A percentile compares a stretch with the other conserved stretches of the same genome.
phyloP scores from a whole-genome alignment of 108 stramenopile genomes.

The Cyclotella sp. region DNA sequence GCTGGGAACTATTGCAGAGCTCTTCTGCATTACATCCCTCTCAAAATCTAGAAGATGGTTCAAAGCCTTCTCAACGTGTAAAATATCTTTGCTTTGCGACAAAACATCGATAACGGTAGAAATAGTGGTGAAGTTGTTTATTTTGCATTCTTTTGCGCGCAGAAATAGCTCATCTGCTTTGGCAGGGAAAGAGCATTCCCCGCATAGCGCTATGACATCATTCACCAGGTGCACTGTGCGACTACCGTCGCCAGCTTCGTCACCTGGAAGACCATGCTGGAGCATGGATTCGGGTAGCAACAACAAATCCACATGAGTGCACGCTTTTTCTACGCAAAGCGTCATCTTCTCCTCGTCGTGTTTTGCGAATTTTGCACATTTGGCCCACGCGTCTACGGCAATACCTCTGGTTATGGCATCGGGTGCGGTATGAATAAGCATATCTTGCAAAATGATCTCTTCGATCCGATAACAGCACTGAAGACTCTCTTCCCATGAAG shows the following conservation, averaged over 20 bases:
- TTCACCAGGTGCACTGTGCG: conserved; percentile 14
- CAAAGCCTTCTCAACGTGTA: conserved; percentile 32
- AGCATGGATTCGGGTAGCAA: conserved; percentile 12
- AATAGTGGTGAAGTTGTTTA: conserved; percentile 25
- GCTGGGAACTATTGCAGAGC: conserved; percentile 14
- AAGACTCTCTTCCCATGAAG: conserved; percentile 36
- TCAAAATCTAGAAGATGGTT: conserved; percentile 45
- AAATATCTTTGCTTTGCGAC: conserved; percentile 25
- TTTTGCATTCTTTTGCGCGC: conserved; percentile 31
- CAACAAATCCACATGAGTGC: conserved; percentile 21
- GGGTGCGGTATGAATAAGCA: not conserved
- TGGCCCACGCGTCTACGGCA: conserved; percentile 29
- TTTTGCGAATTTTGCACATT: conserved; percentile 16
- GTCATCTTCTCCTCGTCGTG: not conserved
- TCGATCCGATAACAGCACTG: conserved; percentile 45
- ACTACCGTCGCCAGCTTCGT: not conserved
- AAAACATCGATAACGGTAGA: conserved; percentile 28
- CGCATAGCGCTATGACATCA: conserved; percentile 38
- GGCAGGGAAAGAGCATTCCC: conserved; percentile 25
- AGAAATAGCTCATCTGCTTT: conserved; percentile 42
- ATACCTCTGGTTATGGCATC: conserved; percentile 23
- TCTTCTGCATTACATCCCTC: conserved; percentile 29
- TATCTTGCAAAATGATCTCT: conserved; percentile 23
- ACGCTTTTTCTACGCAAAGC: conserved; percentile 32
- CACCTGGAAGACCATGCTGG: not conserved